Conservation (phyloP, 140 eudicot genomes). For the Ambrosia hybrid region DNA sequence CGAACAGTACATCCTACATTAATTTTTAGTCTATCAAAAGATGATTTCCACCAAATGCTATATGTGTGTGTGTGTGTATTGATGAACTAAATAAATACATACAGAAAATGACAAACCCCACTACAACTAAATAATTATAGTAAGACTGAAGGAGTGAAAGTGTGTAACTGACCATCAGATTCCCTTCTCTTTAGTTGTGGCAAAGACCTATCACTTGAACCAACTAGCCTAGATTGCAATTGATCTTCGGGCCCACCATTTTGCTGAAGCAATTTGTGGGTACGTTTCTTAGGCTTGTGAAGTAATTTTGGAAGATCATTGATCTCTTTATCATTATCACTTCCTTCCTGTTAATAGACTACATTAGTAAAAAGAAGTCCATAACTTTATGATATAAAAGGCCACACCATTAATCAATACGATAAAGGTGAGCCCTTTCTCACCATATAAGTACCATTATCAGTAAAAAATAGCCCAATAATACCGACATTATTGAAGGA, state of each 20-base stretch:
- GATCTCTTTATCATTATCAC: constrained; percentile 73
- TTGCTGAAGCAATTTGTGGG: constrained; percentile 47
- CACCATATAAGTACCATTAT: not conserved
- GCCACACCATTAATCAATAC: not conserved
- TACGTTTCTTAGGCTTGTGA: constrained; percentile 66
- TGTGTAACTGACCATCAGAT: constrained; percentile 57
- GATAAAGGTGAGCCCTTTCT: not conserved
- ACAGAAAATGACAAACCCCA: no score
- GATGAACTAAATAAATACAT: no score
- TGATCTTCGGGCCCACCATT: constrained; percentile 42
- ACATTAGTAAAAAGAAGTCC: constrained; percentile 18
- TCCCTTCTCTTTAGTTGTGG: constrained; percentile 67
- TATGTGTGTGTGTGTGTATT: not conserved
- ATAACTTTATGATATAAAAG: constrained; percentile 7
- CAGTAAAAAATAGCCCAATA: not conserved
- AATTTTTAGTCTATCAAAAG: constrained; percentile 8
- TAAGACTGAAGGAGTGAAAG: not conserved
- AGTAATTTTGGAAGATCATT: constrained; percentile 53
- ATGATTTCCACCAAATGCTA: constrained; percentile 5
- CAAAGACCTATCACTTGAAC: constrained; percentile 52
- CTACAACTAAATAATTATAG: not conserved
- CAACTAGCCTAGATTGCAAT: constrained; percentile 44
- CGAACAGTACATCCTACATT: constrained; percentile 55
- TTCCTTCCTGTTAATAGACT: constrained; percentile 60
- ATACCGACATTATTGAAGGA: constrained; percentile 1